A percentile compares a stretch with the other conserved stretches of the same genome.
These are phyloP conservation scores for Anaeramoeba flamelloides DNA, from an alignment of 78 protist species.

Conservation along the genomic window DNA sequence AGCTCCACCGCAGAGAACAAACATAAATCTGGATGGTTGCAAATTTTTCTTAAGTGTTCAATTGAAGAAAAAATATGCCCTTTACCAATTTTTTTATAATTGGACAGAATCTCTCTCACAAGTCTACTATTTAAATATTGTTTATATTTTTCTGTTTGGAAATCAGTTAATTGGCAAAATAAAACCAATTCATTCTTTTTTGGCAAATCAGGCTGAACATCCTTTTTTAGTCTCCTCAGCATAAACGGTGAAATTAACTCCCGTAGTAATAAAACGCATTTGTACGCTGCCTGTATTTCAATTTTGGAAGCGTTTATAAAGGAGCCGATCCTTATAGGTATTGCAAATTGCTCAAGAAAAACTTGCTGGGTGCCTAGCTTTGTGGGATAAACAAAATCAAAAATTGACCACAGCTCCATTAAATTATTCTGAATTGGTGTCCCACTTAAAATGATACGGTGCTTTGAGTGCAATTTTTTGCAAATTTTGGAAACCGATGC, in stretches of 20 bases:
- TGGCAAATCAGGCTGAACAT: constrained; percentile 60
- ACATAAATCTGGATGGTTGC: constrained; percentile 82
- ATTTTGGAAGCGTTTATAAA: constrained; percentile 37
- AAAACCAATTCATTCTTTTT: constrained; percentile 67
- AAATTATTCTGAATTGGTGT: constrained; percentile 92
- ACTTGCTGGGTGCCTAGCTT: constrained; percentile 47
- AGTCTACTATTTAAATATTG: constrained; percentile 32
- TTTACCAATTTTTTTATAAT: constrained; percentile 8
- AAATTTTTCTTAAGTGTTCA: constrained; percentile 60
- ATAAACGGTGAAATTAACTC: constrained; percentile 70
- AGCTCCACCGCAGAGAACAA: neutral
- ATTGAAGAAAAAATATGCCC: constrained; percentile 36
- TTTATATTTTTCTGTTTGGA: constrained; percentile 54
- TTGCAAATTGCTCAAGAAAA: constrained; percentile 46
- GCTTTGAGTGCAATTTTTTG: constrained; percentile 58
- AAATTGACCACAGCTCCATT: constrained; percentile 92
- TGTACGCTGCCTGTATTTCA: constrained; percentile 51
- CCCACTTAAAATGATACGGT: constrained; percentile 75
- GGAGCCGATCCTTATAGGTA: constrained; percentile 66
- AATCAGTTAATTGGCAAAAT: constrained; percentile 65
- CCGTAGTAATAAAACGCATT: constrained; percentile 58
- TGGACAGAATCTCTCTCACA: neutral
- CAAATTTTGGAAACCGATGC: constrained; percentile 62
- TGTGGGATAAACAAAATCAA: constrained; percentile 93
- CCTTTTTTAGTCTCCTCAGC: constrained; percentile 64